Conservation (phyloP, 106 monocot species). For the Acanthochlamys bracteata region DNA sequence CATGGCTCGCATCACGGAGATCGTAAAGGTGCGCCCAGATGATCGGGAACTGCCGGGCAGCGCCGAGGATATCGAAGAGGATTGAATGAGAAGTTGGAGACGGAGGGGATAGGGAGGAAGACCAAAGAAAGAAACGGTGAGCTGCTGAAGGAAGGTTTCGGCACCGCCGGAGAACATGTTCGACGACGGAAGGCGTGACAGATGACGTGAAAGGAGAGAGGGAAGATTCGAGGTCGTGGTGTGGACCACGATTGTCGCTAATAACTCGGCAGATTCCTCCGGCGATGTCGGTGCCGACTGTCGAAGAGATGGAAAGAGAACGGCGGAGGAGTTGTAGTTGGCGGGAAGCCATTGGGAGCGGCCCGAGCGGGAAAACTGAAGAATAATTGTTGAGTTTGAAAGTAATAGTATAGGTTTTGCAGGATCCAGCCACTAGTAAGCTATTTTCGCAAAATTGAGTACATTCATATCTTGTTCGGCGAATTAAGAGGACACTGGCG, state of each 20-base stretch:
- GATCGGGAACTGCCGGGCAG: slow-evolving; percentile 51
- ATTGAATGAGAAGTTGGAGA: slow-evolving; percentile 18
- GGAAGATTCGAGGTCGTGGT: slow-evolving; percentile 52
- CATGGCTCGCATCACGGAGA: slow-evolving; percentile 7
- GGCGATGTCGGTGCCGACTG: slow-evolving; percentile 8
- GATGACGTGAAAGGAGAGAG: slow-evolving; percentile 38
- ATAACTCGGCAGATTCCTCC: slow-evolving; percentile 63
- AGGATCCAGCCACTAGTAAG: too few species aligned
- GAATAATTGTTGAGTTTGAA: too few species aligned
- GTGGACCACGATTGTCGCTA: slow-evolving; percentile 59
- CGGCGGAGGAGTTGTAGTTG: too few species aligned
- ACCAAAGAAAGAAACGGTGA: slow-evolving; percentile 63
- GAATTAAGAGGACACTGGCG: too few species aligned
- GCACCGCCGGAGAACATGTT: slow-evolving; percentile 52
- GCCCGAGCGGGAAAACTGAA: too few species aligned
- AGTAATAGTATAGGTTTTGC: too few species aligned
- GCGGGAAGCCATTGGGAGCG: too few species aligned
- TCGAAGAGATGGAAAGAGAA: too few species aligned
- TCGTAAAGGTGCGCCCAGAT: slow-evolving; percentile 62
- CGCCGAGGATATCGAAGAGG: slow-evolving; percentile 40
- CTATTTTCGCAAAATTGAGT: too few species aligned
- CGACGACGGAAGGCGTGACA: slow-evolving; percentile 37
- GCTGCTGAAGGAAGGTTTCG: slow-evolving; percentile 34
- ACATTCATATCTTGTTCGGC: too few species aligned
- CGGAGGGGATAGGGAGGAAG: slow-evolving; percentile 24